Conservation (phyloP, 108 stramenopile genomes). For the Mediolabrus comicus region DNA sequence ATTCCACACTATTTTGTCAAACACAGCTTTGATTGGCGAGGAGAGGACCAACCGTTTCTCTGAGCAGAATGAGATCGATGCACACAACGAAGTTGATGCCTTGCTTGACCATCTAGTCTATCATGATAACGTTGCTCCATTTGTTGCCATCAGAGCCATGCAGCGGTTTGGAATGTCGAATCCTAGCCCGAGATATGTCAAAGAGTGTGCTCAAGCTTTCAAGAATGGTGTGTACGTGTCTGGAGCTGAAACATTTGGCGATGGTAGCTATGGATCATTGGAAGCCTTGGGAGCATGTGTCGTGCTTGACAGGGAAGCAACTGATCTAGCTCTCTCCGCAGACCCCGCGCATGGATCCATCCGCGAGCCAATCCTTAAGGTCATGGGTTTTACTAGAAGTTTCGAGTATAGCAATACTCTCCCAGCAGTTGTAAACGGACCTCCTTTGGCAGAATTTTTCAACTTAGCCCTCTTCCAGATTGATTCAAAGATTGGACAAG, state of each 20-base stretch:
- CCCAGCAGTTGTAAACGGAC: constrained; percentile 18
- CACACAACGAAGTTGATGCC: constrained; percentile 70
- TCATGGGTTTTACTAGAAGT: constrained; percentile 53
- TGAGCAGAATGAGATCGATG: constrained; percentile 52
- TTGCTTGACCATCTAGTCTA: constrained; percentile 67
- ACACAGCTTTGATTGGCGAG: background rate
- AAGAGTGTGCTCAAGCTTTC: constrained; percentile 54
- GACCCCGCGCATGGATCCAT: constrained; percentile 66
- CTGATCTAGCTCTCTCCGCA: constrained; percentile 32
- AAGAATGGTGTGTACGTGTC: constrained; percentile 47
- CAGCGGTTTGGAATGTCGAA: constrained; percentile 67
- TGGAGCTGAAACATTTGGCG: constrained; percentile 40
- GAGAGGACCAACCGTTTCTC: constrained; percentile 7
- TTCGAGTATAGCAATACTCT: constrained; percentile 49
- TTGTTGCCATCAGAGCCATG: constrained; percentile 54
- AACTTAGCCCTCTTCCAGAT: constrained; percentile 12
- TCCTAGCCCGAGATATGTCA: constrained; percentile 63
- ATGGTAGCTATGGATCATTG: constrained; percentile 55
- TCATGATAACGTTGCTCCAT: constrained; percentile 63
- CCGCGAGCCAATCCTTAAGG: constrained; percentile 61
- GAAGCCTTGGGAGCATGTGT: constrained; percentile 58
- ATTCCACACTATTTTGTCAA: background rate
- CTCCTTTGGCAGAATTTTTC: constrained; percentile 15
- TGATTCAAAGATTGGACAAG: constrained; percentile 41
- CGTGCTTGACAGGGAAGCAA: constrained; percentile 61